These are phyloP conservation scores for Boechera retrofracta DNA, from an alignment of 345 rosid genomes.

Conservation along the genomic window DNA sequence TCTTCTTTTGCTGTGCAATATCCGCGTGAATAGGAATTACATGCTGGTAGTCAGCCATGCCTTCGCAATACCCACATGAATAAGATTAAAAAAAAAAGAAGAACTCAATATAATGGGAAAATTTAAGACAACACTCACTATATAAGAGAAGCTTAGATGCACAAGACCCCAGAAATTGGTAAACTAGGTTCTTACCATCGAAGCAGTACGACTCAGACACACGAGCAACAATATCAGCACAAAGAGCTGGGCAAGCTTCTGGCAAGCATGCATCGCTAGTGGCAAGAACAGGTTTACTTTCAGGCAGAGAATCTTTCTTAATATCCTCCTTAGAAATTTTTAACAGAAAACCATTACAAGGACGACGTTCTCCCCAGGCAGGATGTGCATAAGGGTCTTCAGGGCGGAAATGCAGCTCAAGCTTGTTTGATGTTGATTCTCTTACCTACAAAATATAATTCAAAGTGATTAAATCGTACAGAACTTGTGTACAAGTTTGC, in stretches of 20 bases:
- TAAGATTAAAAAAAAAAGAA: neutral
- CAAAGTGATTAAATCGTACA: conserved; percentile 5
- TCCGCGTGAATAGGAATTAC: conserved; percentile 87
- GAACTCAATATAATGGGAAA: neutral
- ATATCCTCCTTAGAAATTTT: conserved; percentile 59
- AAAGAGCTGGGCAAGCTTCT: conserved; percentile 48
- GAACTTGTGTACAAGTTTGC: conserved; percentile 8
- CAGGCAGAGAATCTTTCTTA: conserved; percentile 34
- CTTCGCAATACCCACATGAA: conserved; percentile 45
- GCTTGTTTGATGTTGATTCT: conserved; percentile 57
- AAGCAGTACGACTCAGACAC: conserved; percentile 76
- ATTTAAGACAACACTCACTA: neutral
- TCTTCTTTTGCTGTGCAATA: conserved; percentile 66
- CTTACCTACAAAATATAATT: conserved; percentile 54
- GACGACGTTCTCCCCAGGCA: conserved; percentile 66
- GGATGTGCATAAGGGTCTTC: conserved; percentile 92
- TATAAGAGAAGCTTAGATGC: neutral
- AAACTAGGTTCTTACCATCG: conserved; percentile 56
- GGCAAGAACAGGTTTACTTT: conserved; percentile 38
- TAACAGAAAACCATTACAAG: conserved; percentile 59
- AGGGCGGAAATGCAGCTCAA: conserved; percentile 87
- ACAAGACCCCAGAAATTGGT: neutral
- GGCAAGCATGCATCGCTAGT: conserved; percentile 37
- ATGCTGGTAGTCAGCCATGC: conserved; percentile 97
- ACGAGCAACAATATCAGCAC: conserved; percentile 73